phyloP scores from a whole-genome alignment of 2,329 filamentous ascomycete species.

The Cytospora piceicola region DNA sequence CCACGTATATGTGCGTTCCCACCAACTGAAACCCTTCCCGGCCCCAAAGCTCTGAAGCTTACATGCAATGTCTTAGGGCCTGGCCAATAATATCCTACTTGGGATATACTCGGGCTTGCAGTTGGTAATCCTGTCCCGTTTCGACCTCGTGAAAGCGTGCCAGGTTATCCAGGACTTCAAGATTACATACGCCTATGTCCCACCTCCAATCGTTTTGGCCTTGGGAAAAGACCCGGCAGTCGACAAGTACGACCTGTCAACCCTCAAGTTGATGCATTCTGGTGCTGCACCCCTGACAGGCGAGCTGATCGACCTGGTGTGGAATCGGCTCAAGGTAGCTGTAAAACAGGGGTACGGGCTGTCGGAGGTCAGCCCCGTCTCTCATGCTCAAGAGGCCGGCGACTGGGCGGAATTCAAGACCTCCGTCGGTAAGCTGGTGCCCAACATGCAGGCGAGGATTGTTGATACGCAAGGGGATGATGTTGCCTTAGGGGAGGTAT shows the following conservation, averaged over 20 bases:
- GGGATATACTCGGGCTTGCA: conserved; percentile 67
- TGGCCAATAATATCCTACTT: conserved; percentile 74
- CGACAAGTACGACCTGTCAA: conserved; percentile 78
- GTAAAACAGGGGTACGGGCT: conserved; percentile 95
- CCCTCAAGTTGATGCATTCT: conserved; percentile 81
- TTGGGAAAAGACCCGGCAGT: conserved; percentile 80
- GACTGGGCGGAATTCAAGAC: conserved; percentile 80
- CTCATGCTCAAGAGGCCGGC: conserved; percentile 72
- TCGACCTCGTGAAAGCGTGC: conserved; percentile 82
- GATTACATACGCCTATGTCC: conserved; percentile 80
- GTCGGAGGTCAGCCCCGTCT: conserved; percentile 81
- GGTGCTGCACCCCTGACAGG: conserved; percentile 83
- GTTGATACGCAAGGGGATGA: conserved; percentile 65
- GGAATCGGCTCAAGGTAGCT: conserved; percentile 72
- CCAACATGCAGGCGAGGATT: conserved; percentile 81
- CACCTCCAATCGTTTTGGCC: conserved; percentile 80
- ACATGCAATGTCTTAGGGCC: conserved; percentile 48
- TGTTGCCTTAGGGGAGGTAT: conserved; percentile 56
- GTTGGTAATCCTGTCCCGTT: conserved; percentile 74
- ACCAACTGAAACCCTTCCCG: not conserved
- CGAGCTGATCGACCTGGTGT: conserved; percentile 78
- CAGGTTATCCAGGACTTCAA: conserved; percentile 72
- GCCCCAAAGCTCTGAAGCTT: not conserved
- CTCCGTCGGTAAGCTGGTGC: conserved; percentile 75
- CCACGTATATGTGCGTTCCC: conserved; percentile 77